Evolutionary conservation across 108 stramenopile genomes (phyloP), one percentile per base, ranked within the genome.

Genomic region (Nannochloropsis gaditana): DNA sequence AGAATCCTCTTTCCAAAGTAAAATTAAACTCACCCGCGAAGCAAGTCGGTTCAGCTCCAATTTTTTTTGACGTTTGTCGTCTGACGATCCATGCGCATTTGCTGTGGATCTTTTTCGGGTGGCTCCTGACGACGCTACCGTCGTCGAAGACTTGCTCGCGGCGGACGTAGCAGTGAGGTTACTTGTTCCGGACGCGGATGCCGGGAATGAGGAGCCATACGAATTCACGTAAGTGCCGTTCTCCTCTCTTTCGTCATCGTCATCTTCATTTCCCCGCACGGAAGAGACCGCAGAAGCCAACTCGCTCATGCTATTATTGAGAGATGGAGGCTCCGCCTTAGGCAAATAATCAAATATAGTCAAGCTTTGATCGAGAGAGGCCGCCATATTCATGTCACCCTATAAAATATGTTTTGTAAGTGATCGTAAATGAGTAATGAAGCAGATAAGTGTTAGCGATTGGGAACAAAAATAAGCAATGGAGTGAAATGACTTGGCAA

Each of bases 31-130:
- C n/a, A 73, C 59, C 59, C 59, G 15, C 59, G 59, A 73, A 6
- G 59, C 59, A 4, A 73, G n/a, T 4, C 59, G 59, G 59, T 73
- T 73, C 59, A 73, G 59, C 59, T 73, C 59, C 59, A 73, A 6
- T n/a, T 73, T 73, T 2, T 73, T 73, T n/a, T 73, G 59, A 73
- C 59, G 59, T n/a, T 73, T 73, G 59, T 73, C 59, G 59, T 73
- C 59, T n/a, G 59, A 73, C n/a, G 59, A 15, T 73, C 59, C 59
- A 15, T 73, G 59, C 5, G 59, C 59, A 73, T n/a, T 73, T 15
- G 19, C n/a, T 15, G 59, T n/a, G n/a, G 8, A n/a, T 73, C 59
- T 15, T 73, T 73, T 73, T n/a, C 59, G 59, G 15, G 59, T 73
- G 3, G 59, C 59, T n/a, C 59, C 59, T 4, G n/a, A 15, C n/a